Evolutionary conservation across 768 basidiomycete species (phyloP).

Genomic region (Hebeloma cylindrosporum): DNA sequence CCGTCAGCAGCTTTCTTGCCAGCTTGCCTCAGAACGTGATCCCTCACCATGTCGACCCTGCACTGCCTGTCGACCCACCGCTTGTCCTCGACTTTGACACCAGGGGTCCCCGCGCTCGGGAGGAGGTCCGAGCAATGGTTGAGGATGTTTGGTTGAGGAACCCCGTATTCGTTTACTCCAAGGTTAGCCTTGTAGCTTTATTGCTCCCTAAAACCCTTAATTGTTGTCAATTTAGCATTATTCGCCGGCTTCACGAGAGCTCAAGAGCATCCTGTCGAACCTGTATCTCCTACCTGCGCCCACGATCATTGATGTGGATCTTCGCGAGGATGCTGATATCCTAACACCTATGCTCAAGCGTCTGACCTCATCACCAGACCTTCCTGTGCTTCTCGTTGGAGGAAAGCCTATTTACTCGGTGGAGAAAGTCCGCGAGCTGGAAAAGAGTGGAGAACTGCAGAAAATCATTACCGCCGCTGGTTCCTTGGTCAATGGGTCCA

Average conservation of each 20-base stretch:
- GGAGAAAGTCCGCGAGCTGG: constrained; percentile 50
- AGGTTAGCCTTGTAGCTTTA: constrained; percentile 40
- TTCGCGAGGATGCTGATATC: constrained; percentile 67
- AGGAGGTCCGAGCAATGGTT: constrained; percentile 60
- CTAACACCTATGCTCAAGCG: constrained; percentile 62
- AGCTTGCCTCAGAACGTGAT: constrained; percentile 76
- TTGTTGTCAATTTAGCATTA: constrained; percentile 43
- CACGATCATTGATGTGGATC: constrained; percentile 69
- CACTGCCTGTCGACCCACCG: constrained; percentile 69
- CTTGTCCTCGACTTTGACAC: constrained; percentile 85
- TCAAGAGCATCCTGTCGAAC: constrained; percentile 55
- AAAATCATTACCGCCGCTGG: constrained; percentile 54
- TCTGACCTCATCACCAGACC: constrained; percentile 50
- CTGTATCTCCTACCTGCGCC: constrained; percentile 63
- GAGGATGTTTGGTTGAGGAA: constrained; percentile 69
- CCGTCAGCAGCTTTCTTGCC: constrained; percentile 70
- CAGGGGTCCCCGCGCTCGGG: constrained; percentile 54
- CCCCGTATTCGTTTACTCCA: constrained; percentile 75
- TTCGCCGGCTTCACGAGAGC: constrained; percentile 64
- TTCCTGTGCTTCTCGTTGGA: constrained; percentile 71
- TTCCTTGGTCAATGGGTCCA: constrained; percentile 51
- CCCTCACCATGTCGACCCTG: constrained; percentile 63
- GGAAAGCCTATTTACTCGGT: constrained; percentile 57
- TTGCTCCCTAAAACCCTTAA: constrained; percentile 1
- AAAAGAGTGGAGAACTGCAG: constrained; percentile 51